Conservation (phyloP, 345 rosid species). For the Odontarrhena argentea region DNA sequence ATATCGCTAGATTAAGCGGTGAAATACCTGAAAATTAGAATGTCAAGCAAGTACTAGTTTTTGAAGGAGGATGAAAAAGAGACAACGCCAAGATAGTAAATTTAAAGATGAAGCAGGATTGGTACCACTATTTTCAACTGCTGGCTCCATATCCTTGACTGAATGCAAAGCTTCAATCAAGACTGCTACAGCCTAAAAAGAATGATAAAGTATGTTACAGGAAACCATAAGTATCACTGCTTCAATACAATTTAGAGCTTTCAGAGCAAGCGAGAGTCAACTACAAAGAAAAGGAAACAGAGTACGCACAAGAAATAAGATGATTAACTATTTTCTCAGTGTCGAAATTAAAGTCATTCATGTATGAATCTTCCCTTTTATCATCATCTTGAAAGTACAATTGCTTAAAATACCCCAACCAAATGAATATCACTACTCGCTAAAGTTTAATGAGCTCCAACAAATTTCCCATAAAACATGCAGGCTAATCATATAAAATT, state of each 20-base stretch:
- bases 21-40: conserved; percentile 69
- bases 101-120: conserved; percentile 28
- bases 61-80: conserved; percentile 32
- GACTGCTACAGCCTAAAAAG: conserved; percentile 62
- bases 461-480: background rate
- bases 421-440: conserved; percentile 15
- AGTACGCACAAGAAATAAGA: conserved; percentile 11
- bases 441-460: conserved; percentile 19
- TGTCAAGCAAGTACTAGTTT: conserved; percentile 37
- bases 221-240: conserved; percentile 17
- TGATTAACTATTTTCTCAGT: background rate
- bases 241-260: background rate
- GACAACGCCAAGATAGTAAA: conserved; percentile 25
- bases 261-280: conserved; percentile 12
- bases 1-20: conserved; percentile 87
- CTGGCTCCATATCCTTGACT: conserved; percentile 75
- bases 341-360: background rate
- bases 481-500: conserved; percentile 1
- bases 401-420: conserved; percentile 4
- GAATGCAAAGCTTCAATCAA: conserved; percentile 88
- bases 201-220: conserved; percentile 24
- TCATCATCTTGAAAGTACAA: conserved; percentile 17
- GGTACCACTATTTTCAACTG: conserved; percentile 64
- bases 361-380: conserved; percentile 15
- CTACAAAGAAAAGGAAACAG: conserved; percentile 7